Evolutionary conservation across 129 eudicot genomes (phyloP).

Genomic region (Escallonia herrerae): DNA sequence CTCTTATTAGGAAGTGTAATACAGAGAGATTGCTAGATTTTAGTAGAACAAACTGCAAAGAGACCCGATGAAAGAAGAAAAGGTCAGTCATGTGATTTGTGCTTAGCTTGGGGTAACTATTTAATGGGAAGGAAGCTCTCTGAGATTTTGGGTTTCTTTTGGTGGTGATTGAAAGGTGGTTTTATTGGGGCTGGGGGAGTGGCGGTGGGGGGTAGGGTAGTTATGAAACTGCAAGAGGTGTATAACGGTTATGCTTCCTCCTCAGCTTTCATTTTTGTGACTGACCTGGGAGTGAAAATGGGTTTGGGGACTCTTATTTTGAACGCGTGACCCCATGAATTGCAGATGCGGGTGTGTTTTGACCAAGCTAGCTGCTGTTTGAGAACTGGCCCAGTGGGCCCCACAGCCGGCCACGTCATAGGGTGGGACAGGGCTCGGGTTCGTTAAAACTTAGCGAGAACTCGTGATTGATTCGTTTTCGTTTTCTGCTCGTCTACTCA

Average conservation of each 20-base stretch:
- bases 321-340: too few species aligned
- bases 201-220: constrained; percentile 9
- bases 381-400: too few species aligned
- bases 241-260: not conserved
- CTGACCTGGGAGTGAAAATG: too few species aligned
- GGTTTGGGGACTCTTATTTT: too few species aligned
- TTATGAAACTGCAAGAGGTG: constrained; percentile 32
- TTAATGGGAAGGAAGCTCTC: not conserved
- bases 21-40: constrained; percentile 16
- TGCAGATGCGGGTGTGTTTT: too few species aligned
- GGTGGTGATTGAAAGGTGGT: constrained; percentile 6
- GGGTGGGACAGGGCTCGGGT: too few species aligned
- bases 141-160: not conserved
- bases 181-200: constrained; percentile 17
- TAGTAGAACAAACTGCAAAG: not conserved
- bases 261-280: too few species aligned
- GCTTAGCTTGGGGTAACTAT: constrained; percentile 11
- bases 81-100: constrained; percentile 21
- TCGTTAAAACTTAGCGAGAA: too few species aligned
- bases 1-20: constrained; percentile 3
- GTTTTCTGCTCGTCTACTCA: too few species aligned
- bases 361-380: too few species aligned
- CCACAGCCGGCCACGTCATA: too few species aligned
- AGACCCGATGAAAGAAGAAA: constrained; percentile 14
- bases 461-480: too few species aligned